phyloP scores from a whole-genome alignment of 805 yeast species.

The Saccharomycopsis oosterbeekiorum region DNA sequence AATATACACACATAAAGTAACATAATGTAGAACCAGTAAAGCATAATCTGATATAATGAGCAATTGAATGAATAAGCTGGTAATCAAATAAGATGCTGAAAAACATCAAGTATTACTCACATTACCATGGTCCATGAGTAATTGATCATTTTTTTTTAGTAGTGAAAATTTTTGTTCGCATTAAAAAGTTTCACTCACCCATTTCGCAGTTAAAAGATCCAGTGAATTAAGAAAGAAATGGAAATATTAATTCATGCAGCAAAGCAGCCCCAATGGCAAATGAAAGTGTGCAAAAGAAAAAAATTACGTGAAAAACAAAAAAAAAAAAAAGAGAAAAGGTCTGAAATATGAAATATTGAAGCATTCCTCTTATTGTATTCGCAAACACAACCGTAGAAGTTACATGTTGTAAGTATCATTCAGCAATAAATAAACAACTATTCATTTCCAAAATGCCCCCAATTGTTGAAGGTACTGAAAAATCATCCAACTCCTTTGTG shows the following conservation, averaged over 20 bases:
- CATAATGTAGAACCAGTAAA: no score
- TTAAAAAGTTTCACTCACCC: not conserved
- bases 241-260: not conserved
- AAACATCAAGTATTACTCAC: no score
- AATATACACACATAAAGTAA: no score
- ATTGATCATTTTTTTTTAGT: no score
- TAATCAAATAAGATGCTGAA: no score
- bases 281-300: not conserved
- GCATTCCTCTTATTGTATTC: not conserved
- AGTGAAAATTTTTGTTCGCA: not conserved
- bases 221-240: no score
- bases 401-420: not conserved
- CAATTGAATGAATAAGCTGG: no score
- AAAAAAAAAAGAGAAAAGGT: not conserved
- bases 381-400: not conserved
- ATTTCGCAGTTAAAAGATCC: not conserved
- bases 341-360: no score
- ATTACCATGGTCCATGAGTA: no score
- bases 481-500: conserved; percentile 8
- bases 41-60: no score
- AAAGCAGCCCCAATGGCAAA: not conserved
- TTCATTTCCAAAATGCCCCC: conserved; percentile 15
- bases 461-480: conserved; percentile 12
- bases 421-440: not conserved
- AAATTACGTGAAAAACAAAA: not conserved